Base-by-base conservation (phyloP, 257 asterid species). In the Eustoma russellianum region DNA sequence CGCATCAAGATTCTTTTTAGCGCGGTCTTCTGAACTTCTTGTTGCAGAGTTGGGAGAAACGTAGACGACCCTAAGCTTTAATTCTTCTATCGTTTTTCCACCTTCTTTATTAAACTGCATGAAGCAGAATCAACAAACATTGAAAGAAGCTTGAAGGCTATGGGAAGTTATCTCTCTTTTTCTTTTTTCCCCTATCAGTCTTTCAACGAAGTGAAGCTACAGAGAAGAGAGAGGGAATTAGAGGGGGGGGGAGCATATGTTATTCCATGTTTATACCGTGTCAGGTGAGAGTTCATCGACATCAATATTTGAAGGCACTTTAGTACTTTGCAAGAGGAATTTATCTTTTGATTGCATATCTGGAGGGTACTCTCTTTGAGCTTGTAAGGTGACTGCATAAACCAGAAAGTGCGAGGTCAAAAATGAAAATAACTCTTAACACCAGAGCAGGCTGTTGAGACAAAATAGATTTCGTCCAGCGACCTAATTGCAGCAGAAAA, bases 301-400 rank as follows among this genome's bases (percentile, higher is more conserved):
- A 45, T 73, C 78, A 15, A 79, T 74, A 69, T 64, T 65, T 62
- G 77, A 70, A 67, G 79, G 64, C 48, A 88, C 86, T 49, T 30
- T 17, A 13, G 77, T 78, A 65, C 95, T 82, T 65, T 78, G 95
- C 50, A 88, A 61, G 12, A 84, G 91, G 65, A 88, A 88, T 56
- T 88, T 88, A 57, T 88, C 97, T 72, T 62, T 82, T 67, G 88
- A 82, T 56, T 82, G 95, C 97, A 84, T 82, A 35, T 77, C 87
- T 1, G 79, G 79, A 41, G 97, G 93, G 53, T 65, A 76, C 63
- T 88, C 95, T 62, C 73, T 61, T 63, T 76, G 95, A 64, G 88
- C 91, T 80, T 88, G 97, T 59, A 80, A 86, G 65, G 95, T 84
- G 46, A 88, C 97, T 88, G 61, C 12, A 65, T 9, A 57, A 44